Conservation (phyloP, 2,329 filamentous ascomycete genomes). For the Byssoonygena ceratinophila region DNA sequence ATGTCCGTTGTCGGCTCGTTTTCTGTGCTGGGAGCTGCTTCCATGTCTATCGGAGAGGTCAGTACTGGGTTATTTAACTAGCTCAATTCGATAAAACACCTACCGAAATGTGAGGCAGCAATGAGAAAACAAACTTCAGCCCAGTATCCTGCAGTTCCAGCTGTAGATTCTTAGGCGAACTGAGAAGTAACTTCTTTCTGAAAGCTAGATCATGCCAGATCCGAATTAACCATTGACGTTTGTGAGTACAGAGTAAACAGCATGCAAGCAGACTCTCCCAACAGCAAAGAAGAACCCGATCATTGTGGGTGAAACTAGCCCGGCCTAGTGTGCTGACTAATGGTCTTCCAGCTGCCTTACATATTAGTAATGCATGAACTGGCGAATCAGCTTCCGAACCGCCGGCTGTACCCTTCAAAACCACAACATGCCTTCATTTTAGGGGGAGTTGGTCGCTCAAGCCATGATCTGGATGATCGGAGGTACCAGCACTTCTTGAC, state of each 20-base stretch:
- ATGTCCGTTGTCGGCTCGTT: not conserved
- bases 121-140: not conserved
- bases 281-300: not conserved
- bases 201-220: not conserved
- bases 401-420: not conserved
- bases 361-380: not conserved
- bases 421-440: not conserved
- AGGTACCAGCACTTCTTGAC: no score
- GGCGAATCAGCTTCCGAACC: not conserved
- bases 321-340: conserved; percentile 4
- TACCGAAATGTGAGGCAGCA: not conserved
- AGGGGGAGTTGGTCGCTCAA: not conserved
- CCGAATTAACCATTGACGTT: not conserved
- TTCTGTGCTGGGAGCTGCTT: not conserved
- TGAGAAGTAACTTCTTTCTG: not conserved
- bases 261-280: no score
- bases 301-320: conserved; percentile 6
- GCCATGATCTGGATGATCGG: no score
- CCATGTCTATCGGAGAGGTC: not conserved
- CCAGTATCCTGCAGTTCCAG: not conserved
- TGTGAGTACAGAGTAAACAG: not conserved
- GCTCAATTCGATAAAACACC: not conserved
- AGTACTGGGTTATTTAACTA: not conserved
- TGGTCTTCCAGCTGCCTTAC: not conserved
- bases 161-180: not conserved